These are phyloP conservation scores for Phialophora verrucosa DNA, from an alignment of 2,329 filamentous ascomycete genomes.

Conservation along the genomic window DNA sequence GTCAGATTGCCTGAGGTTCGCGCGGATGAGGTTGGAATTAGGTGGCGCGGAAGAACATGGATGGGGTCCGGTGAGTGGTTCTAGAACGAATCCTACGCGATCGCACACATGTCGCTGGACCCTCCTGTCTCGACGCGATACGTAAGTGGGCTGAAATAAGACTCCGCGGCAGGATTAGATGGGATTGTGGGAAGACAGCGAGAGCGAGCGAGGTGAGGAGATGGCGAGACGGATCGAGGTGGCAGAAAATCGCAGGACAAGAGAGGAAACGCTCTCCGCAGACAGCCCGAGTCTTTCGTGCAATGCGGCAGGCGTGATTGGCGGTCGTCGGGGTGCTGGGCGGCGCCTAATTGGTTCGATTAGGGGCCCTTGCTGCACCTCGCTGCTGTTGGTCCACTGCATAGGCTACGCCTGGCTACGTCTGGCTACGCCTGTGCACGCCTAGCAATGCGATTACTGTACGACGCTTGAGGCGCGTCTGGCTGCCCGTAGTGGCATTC, in stretches of 20 bases:
- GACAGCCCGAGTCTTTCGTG: not conserved
- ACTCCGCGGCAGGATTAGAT: conserved; percentile 17
- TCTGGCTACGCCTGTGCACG: too few species aligned
- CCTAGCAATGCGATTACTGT: too few species aligned
- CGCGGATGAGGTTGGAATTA: conserved; percentile 20
- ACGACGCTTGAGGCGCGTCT: not conserved
- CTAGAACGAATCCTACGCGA: conserved; percentile 16
- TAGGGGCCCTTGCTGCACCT: not conserved
- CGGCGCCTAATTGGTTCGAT: not conserved
- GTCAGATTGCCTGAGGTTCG: conserved; percentile 18
- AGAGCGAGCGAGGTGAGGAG: conserved; percentile 10
- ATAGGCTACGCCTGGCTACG: not conserved
- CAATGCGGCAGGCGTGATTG: not conserved
- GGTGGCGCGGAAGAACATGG: conserved; percentile 12
- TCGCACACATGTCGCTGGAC: conserved; percentile 10
- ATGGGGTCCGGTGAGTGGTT: not conserved
- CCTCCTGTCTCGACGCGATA: conserved; percentile 8
- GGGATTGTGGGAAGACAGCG: conserved; percentile 14
- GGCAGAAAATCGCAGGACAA: conserved; percentile 10
- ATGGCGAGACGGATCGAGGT: conserved; percentile 4
- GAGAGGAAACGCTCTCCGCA: conserved; percentile 15
- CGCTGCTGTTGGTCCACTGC: not conserved
- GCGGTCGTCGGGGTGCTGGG: not conserved
- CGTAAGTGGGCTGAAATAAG: conserved; percentile 22
- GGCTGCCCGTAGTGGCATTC: not conserved